Conservation (phyloP, 768 basidiomycete species). For the Lentinula aciculospora region DNA sequence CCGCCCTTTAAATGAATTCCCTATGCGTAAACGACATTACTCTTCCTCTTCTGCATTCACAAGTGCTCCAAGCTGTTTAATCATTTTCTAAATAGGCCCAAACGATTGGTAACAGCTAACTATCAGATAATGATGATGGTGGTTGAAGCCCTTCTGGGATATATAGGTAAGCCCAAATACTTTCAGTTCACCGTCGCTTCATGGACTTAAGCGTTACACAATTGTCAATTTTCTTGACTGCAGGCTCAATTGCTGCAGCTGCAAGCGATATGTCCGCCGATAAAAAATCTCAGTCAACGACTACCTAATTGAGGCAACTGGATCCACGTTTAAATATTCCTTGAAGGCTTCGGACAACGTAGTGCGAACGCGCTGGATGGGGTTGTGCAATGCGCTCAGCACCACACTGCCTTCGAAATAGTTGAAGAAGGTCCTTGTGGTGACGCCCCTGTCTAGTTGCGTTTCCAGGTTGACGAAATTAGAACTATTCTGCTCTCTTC, state of each 20-base stretch:
- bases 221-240: not conserved
- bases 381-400: slow-evolving; percentile 65
- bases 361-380: too few species aligned
- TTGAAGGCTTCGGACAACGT: slow-evolving; percentile 90
- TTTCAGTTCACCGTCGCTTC: not conserved
- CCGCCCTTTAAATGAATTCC: too few species aligned
- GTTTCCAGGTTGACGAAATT: slow-evolving; percentile 37
- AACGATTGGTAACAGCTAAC: not conserved
- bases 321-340: slow-evolving; percentile 62
- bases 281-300: not conserved
- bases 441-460: slow-evolving; percentile 48
- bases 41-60: too few species aligned
- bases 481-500: too few species aligned
- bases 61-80: too few species aligned
- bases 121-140: not conserved
- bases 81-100: not conserved
- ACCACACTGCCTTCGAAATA: slow-evolving; percentile 70
- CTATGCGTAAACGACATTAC: not conserved
- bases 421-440: slow-evolving; percentile 71
- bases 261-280: not conserved
- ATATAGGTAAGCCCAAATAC: too few species aligned
- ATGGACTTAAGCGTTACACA: not conserved
- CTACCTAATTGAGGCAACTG: slow-evolving; percentile 65
- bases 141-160: too few species aligned
- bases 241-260: not conserved